phyloP scores from a whole-genome alignment of 139 green algal genomes.

The Klebsormidium nitens region DNA sequence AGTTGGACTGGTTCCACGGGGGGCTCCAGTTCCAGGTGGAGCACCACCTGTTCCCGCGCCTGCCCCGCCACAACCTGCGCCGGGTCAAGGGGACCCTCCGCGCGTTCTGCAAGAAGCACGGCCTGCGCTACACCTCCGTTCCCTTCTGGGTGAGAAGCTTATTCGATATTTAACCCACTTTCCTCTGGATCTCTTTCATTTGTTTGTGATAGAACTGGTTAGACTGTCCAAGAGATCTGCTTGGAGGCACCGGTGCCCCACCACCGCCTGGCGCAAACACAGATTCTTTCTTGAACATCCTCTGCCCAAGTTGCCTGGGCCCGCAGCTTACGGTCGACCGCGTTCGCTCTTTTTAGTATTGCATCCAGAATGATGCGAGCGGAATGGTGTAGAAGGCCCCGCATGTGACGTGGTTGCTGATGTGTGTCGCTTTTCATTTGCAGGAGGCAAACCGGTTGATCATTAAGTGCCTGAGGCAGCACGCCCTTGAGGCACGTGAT shows the following conservation, averaged over 20 bases:
- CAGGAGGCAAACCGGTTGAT: constrained; percentile 18
- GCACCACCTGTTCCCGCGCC: constrained; percentile 59
- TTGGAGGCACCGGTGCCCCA: too few relatives aligned
- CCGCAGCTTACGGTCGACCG: too few relatives aligned
- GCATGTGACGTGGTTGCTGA: too few relatives aligned
- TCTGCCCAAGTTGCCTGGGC: neutral
- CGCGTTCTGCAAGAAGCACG: constrained; percentile 41
- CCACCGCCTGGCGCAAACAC: too few relatives aligned
- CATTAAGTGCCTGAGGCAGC: neutral
- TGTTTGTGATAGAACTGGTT: too few relatives aligned
- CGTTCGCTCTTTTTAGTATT: too few relatives aligned
- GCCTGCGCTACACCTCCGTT: constrained; percentile 40
- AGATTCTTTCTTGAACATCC: neutral
- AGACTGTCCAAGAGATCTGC: too few relatives aligned
- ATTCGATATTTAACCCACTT: constrained; percentile 1
- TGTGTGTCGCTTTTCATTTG: constrained; percentile 5
- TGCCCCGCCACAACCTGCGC: constrained; percentile 56
- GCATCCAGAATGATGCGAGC: too few relatives aligned
- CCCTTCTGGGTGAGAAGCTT: constrained; percentile 34
- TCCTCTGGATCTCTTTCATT: neutral
- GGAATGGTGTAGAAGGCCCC: too few relatives aligned
- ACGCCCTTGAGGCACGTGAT: constrained; percentile 8
- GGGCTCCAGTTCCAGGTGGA: constrained; percentile 66
- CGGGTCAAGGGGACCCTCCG: constrained; percentile 26
- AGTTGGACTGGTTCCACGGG: constrained; percentile 62